Evolutionary conservation across 805 yeast species (phyloP), one percentile per base, ranked within the genome.

Genomic region (Saccharomycopsis sp.): DNA sequence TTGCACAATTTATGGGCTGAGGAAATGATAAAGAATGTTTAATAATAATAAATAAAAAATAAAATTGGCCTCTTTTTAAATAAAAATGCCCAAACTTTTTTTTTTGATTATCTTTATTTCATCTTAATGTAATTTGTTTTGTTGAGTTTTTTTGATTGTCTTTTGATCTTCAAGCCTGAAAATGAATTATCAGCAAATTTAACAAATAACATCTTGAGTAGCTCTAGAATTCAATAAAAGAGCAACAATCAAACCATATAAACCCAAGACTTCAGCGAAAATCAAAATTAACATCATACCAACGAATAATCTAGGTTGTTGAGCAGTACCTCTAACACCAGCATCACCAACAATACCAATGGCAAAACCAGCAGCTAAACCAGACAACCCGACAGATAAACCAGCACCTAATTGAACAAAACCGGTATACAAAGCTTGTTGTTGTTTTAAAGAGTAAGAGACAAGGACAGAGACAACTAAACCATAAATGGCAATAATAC

Each of bases 381-480:
- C 88, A 3, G 97, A 87, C 56, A 92, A 86, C 2, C 99, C 99
- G 33, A 92, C 99, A 28, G 94, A 76, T 45, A 89, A 64, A 1
- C 99, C 99, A 62, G 96, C 95, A 67, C 96, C 97, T 57, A 89
- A 72, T 70, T 89, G 98, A 65, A 89, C 87, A 73, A 89, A 89
- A 52, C 97, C 97, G 47, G 96, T 86, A 72, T 84, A 89, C 51
- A 89, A 70, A 43, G 97, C 94, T 67, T 88, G 95, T 55, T 75
- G 71, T 67, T 88, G 96, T 57, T 76, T 77, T 57, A 89, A 74
- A 39, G 89, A 78, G 56, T 84, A 92, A 41, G 96, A 81, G 49
- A 89, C 89, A 61, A 89, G 75, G 50, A 89, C 98, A 20, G 96
- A 83, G 46, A 89, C 96, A 49, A 89, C 97, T 59, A 89, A 70